A percentile compares a stretch with the other conserved stretches of the same genome.
Evolutionary conservation across 371 early-diverging fungal species (phyloP).

Genomic region (Mucor lusitanicus): DNA sequence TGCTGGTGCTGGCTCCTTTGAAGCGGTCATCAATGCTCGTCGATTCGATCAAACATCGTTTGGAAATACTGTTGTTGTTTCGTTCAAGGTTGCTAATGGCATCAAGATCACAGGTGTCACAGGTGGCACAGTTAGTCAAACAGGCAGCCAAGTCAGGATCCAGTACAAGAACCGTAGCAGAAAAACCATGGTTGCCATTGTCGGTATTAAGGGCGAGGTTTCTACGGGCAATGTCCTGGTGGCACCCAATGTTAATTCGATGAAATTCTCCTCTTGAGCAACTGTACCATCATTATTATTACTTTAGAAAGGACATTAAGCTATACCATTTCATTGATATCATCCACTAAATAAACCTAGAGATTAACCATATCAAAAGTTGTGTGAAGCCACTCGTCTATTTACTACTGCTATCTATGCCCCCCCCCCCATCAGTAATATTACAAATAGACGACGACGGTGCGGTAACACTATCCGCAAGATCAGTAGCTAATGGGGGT

Average conservation of each 20-base stretch:
- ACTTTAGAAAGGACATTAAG: not conserved
- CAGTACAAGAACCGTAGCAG: slow-evolving; percentile 21
- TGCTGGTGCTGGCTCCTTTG: slow-evolving; percentile 2
- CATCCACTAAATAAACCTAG: too few species aligned
- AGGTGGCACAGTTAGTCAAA: slow-evolving; percentile 31
- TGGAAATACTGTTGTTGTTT: slow-evolving; percentile 14
- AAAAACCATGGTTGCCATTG: slow-evolving; percentile 27
- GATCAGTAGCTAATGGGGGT: too few species aligned
- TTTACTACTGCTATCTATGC: too few species aligned
- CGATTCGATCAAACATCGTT: slow-evolving; percentile 17
- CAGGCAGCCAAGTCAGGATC: slow-evolving; percentile 24
- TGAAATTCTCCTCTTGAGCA: slow-evolving; percentile 6
- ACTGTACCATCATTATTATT: not conserved
- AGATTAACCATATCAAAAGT: too few species aligned
- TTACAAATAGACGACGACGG: too few species aligned
- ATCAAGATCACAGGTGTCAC: slow-evolving; percentile 21
- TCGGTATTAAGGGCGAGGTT: slow-evolving; percentile 25
- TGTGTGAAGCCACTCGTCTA: too few species aligned
- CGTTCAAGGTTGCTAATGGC: slow-evolving; percentile 29
- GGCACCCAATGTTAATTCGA: slow-evolving; percentile 18
- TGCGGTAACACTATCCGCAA: too few species aligned
- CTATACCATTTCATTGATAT: not conserved
- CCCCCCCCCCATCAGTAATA: too few species aligned
- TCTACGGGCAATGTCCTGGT: slow-evolving; percentile 22
- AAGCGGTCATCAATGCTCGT: slow-evolving; percentile 37